Evolutionary conservation across 768 basidiomycete genomes (phyloP), one percentile per base, ranked within the genome.

Genomic region (Hypsizygus marmoreus): DNA sequence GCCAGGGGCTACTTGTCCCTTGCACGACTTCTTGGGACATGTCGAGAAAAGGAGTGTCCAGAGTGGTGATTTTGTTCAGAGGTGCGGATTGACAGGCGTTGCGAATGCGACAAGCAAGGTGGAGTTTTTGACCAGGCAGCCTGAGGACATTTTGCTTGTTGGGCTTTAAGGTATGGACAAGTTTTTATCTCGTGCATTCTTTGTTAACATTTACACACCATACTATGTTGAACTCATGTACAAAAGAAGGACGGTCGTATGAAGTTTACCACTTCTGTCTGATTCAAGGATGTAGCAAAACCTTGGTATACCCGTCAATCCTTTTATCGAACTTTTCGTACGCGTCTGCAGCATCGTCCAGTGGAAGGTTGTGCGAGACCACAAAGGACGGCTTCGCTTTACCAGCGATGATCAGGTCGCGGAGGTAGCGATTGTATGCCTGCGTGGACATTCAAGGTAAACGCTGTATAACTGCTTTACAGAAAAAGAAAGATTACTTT

Each of bases 271-370:
- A 4, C n/a, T 35, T 17, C 4, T 35, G 34, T 35, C 22, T 16
- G 11, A 35, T 31, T 74, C 63, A 76, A 43, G 76, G 76, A 40
- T 76, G 75, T 43, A 78, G 54, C 24, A 78, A 56, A 16, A 78
- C 76, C 62, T 78, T 78, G 0, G 75, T 79, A 51, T 77, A 78
- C 11, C 77, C 77, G 26, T 80, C 77, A 34, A 79, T 64, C 36
- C 76, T 64, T 56, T 72, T 71, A 51, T 80, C 77, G 51, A 81
- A 80, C 53, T 80, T 80, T 33, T 65, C 68, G 55, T 80, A 81
- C 16, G 79, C 79, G 24, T 69, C 67, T 4, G 72, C 60, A 0
- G 77, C 77, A 2, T 75, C 66, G 40, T 79, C 70, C 38, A 81
- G 65, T 2, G 70, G 54, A n/a, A 79, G 46, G 29, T 78, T 73